Evolutionary conservation across 2,329 filamentous ascomycete genomes (phyloP).

Genomic region (Pseudocercospora vitis): DNA sequence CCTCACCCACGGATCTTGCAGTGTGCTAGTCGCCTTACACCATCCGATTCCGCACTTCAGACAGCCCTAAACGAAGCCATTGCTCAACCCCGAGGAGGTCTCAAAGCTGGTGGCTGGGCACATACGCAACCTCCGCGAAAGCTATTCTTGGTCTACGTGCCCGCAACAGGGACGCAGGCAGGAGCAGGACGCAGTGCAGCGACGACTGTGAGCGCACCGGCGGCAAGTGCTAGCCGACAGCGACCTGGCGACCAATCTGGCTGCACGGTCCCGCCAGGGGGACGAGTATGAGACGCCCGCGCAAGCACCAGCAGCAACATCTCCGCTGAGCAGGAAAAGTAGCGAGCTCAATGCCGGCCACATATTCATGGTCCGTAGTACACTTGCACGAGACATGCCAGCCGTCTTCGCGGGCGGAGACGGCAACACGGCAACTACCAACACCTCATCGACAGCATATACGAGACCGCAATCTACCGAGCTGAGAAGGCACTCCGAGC

Average conservation of each 20-base stretch:
- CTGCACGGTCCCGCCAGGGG: slow-evolving; percentile 27
- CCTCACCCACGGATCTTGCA: neutral
- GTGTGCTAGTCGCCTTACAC: neutral
- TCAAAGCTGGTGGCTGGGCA: neutral
- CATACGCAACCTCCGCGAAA: slow-evolving; percentile 4
- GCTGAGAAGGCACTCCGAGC: slow-evolving; percentile 16
- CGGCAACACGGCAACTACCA: slow-evolving; percentile 33
- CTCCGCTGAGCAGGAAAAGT: slow-evolving; percentile 34
- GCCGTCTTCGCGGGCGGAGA: slow-evolving; percentile 37
- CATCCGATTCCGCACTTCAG: neutral
- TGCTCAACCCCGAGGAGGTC: neutral
- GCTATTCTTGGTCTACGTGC: slow-evolving; percentile 5
- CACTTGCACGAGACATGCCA: slow-evolving; percentile 49
- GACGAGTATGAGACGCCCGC: slow-evolving; percentile 31
- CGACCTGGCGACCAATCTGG: slow-evolving; percentile 30
- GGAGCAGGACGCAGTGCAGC: neutral
- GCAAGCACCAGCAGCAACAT: slow-evolving; percentile 16
- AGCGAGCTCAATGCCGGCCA: slow-evolving; percentile 34
- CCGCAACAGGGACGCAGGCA: neutral
- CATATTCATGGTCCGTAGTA: slow-evolving; percentile 46
- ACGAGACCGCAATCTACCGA: slow-evolving; percentile 14
- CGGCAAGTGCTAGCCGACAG: slow-evolving; percentile 4
- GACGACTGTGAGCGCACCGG: neutral
- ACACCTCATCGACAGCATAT: slow-evolving; percentile 28
- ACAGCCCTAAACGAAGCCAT: neutral